phyloP scores from a whole-genome alignment of 805 yeast genomes.

The Pichia ethanolica region DNA sequence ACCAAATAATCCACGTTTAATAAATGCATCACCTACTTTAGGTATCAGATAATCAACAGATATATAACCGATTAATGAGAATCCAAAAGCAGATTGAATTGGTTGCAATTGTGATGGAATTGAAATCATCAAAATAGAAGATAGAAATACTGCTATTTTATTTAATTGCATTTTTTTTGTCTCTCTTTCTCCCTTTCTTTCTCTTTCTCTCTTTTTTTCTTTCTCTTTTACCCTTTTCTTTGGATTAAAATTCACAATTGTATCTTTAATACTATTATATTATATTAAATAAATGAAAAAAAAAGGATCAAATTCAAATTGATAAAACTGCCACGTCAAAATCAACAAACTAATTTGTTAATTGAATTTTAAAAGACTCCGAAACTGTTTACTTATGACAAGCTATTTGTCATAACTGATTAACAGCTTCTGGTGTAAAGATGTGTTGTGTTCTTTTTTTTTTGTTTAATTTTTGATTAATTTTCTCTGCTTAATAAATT shows the following conservation, averaged over 20 bases:
- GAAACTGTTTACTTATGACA: not conserved
- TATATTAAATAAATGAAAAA: too few relatives aligned
- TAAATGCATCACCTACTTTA: slow-evolving; percentile 53
- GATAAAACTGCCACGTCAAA: not conserved
- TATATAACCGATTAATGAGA: slow-evolving; percentile 59
- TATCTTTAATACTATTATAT: too few relatives aligned
- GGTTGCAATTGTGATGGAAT: slow-evolving; percentile 28
- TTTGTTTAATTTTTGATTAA: too few relatives aligned
- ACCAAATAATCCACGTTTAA: slow-evolving; percentile 77
- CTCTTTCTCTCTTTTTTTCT: too few relatives aligned
- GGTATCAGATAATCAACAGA: slow-evolving; percentile 62
- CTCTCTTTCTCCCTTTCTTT: too few relatives aligned
- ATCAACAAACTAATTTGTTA: not conserved
- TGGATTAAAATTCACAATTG: not conserved
- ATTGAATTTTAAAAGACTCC: not conserved
- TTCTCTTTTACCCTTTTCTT: not conserved
- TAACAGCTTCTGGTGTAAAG: too few relatives aligned
- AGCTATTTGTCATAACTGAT: not conserved
- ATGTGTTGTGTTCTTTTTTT: too few relatives aligned
- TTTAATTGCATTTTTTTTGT: too few relatives aligned
- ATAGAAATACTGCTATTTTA: too few relatives aligned
- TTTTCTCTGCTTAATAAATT: too few relatives aligned
- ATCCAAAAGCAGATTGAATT: slow-evolving; percentile 54
- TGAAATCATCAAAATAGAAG: not conserved
- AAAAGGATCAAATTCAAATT: too few relatives aligned